Conservation (phyloP, 1,284 basidiomycete species). For the Naganishia albida region DNA sequence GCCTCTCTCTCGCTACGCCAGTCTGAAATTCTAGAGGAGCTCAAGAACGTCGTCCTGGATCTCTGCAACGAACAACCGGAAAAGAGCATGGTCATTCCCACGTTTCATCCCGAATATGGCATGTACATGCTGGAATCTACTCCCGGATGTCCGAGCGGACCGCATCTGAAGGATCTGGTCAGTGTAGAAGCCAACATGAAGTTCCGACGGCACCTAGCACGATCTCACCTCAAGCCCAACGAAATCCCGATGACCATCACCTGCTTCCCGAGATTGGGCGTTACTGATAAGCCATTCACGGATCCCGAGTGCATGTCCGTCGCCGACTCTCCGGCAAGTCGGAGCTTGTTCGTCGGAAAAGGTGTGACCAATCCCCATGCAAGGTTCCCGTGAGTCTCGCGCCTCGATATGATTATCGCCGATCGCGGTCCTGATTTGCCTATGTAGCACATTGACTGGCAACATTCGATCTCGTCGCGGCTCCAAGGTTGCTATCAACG, state of each 20-base stretch:
- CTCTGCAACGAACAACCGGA: slow-evolving; percentile 64
- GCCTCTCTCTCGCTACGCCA: slow-evolving; percentile 89
- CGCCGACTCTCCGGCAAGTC: slow-evolving; percentile 69
- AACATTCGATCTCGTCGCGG: slow-evolving; percentile 90
- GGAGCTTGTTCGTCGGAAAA: slow-evolving; percentile 91
- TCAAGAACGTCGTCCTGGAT: slow-evolving; percentile 68
- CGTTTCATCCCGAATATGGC: slow-evolving; percentile 98
- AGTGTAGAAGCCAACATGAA: slow-evolving; percentile 94
- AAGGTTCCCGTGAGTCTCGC: slow-evolving; percentile 93
- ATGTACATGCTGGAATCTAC: slow-evolving; percentile 99
- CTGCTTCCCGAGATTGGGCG: slow-evolving; percentile 90
- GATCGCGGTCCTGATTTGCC: not conserved
- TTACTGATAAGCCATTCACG: slow-evolving; percentile 77
- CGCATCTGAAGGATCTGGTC: slow-evolving; percentile 77
- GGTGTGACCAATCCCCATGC: slow-evolving; percentile 96
- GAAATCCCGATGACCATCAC: slow-evolving; percentile 93
- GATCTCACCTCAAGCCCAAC: slow-evolving; percentile 76
- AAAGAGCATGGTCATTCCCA: slow-evolving; percentile 63
- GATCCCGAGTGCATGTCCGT: slow-evolving; percentile 80
- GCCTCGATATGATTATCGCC: not conserved
- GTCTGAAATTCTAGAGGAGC: slow-evolving; percentile 85
- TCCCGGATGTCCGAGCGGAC: slow-evolving; percentile 90
- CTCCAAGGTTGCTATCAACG: slow-evolving; percentile 92
- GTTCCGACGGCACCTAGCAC: slow-evolving; percentile 82
- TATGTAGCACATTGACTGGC: slow-evolving; percentile 80